A percentile compares a stretch with the other conserved stretches of the same genome.
Evolutionary conservation across 495 filamentous ascomycete species (phyloP).

Genomic region (Talaromyces thailandensis): DNA sequence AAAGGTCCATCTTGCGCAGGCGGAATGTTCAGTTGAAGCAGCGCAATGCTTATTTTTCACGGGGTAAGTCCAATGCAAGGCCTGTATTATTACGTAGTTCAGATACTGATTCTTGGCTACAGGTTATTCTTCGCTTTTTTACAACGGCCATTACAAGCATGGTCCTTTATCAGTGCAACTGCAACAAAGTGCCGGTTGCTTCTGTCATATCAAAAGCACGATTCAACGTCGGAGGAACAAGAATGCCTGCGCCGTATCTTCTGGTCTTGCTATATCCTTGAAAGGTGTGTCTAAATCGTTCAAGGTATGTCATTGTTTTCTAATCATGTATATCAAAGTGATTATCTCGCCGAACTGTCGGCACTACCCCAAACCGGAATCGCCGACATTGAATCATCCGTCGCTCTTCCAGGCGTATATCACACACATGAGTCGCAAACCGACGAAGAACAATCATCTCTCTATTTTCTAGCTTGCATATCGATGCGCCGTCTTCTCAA

Average conservation of each 20-base stretch:
- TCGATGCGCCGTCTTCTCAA: constrained; percentile 30
- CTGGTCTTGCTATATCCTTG: constrained; percentile 40
- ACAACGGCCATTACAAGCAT: constrained; percentile 13
- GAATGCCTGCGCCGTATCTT: constrained; percentile 38
- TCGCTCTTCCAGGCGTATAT: constrained; percentile 26
- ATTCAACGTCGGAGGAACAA: constrained; percentile 14
- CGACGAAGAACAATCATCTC: constrained; percentile 16
- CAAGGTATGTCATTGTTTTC: background rate
- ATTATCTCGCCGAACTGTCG: constrained; percentile 26
- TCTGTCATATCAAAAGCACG: constrained; percentile 5
- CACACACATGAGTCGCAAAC: constrained; percentile 11
- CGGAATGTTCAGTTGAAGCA: constrained; percentile 8
- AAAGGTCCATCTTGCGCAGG: constrained; percentile 10
- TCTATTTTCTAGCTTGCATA: constrained; percentile 28
- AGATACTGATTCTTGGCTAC: background rate
- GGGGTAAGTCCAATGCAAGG: background rate
- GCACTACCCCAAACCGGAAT: constrained; percentile 33
- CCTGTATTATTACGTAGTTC: background rate
- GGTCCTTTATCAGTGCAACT: constrained; percentile 12
- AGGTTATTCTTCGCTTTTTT: constrained; percentile 11
- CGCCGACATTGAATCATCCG: constrained; percentile 32
- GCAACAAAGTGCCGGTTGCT: constrained; percentile 13
- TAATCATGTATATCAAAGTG: constrained; percentile 1
- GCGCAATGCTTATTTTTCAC: constrained; percentile 12
- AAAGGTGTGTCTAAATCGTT: constrained; percentile 15